Evolutionary conservation across 371 early-diverging fungal genomes (phyloP).

Genomic region (Mycotypha africana): DNA sequence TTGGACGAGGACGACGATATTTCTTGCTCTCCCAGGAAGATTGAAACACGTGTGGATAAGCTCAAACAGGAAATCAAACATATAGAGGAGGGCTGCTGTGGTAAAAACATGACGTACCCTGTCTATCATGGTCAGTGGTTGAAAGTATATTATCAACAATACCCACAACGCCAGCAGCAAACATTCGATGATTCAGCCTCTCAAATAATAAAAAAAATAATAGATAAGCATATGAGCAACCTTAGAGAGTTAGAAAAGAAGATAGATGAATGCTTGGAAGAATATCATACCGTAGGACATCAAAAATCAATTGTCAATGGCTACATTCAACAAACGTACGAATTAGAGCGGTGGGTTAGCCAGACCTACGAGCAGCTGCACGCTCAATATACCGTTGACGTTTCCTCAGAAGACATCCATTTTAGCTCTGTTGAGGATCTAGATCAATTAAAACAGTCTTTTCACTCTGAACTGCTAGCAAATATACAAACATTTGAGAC

Average conservation of each 20-base stretch:
- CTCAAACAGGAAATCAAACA: conserved; percentile 24
- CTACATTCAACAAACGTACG: conserved; percentile 25
- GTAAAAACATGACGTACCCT: conserved; percentile 24
- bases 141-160: not conserved
- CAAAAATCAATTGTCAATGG: conserved; percentile 19
- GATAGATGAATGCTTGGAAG: conserved; percentile 16
- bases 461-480: conserved; percentile 10
- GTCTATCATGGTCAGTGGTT: conserved; percentile 22
- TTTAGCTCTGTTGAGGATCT: no score
- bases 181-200: no score
- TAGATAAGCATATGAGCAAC: conserved; percentile 27
- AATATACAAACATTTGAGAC: conserved; percentile 26
- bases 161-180: no score
- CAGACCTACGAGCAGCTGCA: conserved; percentile 20
- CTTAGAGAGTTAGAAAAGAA: conserved; percentile 13
- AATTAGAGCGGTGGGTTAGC: conserved; percentile 30
- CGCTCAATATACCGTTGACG: conserved; percentile 29
- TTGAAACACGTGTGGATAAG: conserved; percentile 18
- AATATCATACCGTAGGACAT: conserved; percentile 18
- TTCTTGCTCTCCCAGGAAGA: not conserved
- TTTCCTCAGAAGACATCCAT: conserved; percentile 35
- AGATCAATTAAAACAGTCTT: conserved; percentile 18
- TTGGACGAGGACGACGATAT: conserved; percentile 22
- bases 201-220: conserved; percentile 20
- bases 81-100: conserved; percentile 32